Evolutionary conservation across 352 stramenopile species (phyloP), one percentile per base, ranked within the genome.

Genomic region (Globisporangium sylvaticum): DNA sequence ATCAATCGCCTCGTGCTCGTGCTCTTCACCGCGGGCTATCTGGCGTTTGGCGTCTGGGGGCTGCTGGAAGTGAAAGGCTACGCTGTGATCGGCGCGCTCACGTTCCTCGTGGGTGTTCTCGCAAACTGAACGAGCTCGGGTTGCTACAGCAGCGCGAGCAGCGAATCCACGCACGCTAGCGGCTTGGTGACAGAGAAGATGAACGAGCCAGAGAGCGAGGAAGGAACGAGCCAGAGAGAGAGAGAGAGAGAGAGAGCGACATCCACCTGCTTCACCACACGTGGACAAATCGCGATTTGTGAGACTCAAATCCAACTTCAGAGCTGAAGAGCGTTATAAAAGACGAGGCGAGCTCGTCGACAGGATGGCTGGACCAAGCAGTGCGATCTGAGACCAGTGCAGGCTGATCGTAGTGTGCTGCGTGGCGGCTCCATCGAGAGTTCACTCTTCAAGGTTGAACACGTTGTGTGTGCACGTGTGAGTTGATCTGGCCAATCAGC

Each of bases 21-120:
- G 58, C 37, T 63, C 58, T 53, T 63, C 58, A 54, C 24, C 1
- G 24, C 14, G 20, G 32, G 37, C 2, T 54, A 63, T 18, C 15
- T 63, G 37, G 20, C 15, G 34, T 54, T 63, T 4, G 58, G 37
- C 42, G 37, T 34, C 22, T 57, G 59, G 59, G 27, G 46, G 44
- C 12, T 65, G 42, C 59, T 65, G 39, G 9, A 65, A 18, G 25
- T 48, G 20, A 44, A 56, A n/a, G 59, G 55, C 2, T 65, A 27
- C 14, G 24, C 58, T n/a, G 37, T 27, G 34, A 54, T 53, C 37
- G 24, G 24, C 37, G 27, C 24, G 24, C 34, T 62, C 56, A 48
- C 56, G 20, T 7, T 62, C 2, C 7, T 62, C 32, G 56, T 62
- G 18, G 58, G 7, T 8, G 18, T 42, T 8, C 25, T 55, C n/a